Base-by-base conservation (phyloP, 768 basidiomycete genomes). In the Guyanaporus albipodus region DNA sequence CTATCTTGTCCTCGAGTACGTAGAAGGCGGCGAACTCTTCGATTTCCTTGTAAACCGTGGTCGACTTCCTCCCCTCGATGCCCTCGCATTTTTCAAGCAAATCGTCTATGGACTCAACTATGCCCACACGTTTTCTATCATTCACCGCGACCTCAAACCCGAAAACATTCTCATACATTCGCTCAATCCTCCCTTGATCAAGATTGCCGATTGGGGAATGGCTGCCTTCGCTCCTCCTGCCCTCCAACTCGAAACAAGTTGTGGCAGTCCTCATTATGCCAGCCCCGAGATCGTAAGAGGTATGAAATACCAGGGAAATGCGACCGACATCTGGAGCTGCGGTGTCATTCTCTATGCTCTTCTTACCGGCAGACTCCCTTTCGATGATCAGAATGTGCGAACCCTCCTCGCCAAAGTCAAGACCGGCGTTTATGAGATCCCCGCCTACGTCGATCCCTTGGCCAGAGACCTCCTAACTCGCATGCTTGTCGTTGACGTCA, bases 151-250 rank as follows among this genome's bases (percentile, higher is more conserved):
- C 67, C 82, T 99, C 57, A 98, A 98, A 67, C 95, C 95, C 3
- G 95, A 98, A 73, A 97, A 97, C 61, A 87, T 98, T 42, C 75
- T 99, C 31, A 87, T 98, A 44, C 87, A 93, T 38, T 85, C 86
- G 34, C 70, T 89, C 45, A 75, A 78, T 29, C 86, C 86, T 24
- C 85, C 85, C 29, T 75, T 91, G 60, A 79, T 98, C 73, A 98
- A 97, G 74, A 88, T 98, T 34, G 94, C 92, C 19, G 95, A 97
- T 68, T 97, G 95, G 82, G 95, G 95, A 18, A 96, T 97, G 95
- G 94, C 95, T 21, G 90, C 94, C 9, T 90, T 96, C 60, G 90
- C 92, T 48, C 86, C 87, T 32, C 88, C 87, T 31, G 79, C 83
- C 32, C 76, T 85, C 34, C 78, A 93, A 54, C 79, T 96, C 22